Evolutionary conservation across 2,329 filamentous ascomycete species (phyloP).

Genomic region (Alternaria atra): DNA sequence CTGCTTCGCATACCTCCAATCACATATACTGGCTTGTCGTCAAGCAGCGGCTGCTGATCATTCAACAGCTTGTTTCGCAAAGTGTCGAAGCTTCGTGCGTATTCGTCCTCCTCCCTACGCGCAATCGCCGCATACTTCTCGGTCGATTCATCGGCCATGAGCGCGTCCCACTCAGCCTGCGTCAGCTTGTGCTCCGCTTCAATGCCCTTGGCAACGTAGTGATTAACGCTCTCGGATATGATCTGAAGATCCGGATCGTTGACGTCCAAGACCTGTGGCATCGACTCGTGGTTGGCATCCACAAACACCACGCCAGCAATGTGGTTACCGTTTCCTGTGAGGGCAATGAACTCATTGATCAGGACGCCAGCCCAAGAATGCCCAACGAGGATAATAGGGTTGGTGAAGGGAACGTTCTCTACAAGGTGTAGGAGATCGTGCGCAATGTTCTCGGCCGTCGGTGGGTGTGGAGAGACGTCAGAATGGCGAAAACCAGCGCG

Average conservation of each 20-base stretch:
- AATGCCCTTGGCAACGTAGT: conserved; percentile 17
- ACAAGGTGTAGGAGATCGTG: conserved; percentile 22
- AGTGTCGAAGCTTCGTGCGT: conserved; percentile 36
- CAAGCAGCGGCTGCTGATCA: conserved; percentile 1
- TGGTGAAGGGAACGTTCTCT: conserved; percentile 23
- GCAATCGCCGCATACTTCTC: conserved; percentile 20
- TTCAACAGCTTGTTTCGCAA: conserved; percentile 38
- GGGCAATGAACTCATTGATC: conserved; percentile 22
- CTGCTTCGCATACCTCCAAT: neutral
- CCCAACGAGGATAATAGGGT: conserved; percentile 29
- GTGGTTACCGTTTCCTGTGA: conserved; percentile 19
- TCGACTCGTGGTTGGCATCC: conserved; percentile 29
- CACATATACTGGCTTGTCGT: neutral
- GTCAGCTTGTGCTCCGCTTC: conserved; percentile 27
- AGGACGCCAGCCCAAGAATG: conserved; percentile 34
- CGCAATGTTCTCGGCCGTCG: conserved; percentile 27
- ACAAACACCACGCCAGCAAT: conserved; percentile 31
- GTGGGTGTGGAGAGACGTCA: conserved; percentile 23
- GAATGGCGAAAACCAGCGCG: conserved; percentile 27
- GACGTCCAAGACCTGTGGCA: conserved; percentile 20
- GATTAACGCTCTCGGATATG: conserved; percentile 17
- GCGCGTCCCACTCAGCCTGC: conserved; percentile 27
- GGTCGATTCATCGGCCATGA: conserved; percentile 20
- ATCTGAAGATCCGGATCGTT: conserved; percentile 20
- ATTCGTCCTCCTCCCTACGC: conserved; percentile 24